A percentile compares a stretch with the other conserved stretches of the same genome.
phyloP scores from a whole-genome alignment of 495 filamentous ascomycete species.

The Aspergillus incahuasiensis region DNA sequence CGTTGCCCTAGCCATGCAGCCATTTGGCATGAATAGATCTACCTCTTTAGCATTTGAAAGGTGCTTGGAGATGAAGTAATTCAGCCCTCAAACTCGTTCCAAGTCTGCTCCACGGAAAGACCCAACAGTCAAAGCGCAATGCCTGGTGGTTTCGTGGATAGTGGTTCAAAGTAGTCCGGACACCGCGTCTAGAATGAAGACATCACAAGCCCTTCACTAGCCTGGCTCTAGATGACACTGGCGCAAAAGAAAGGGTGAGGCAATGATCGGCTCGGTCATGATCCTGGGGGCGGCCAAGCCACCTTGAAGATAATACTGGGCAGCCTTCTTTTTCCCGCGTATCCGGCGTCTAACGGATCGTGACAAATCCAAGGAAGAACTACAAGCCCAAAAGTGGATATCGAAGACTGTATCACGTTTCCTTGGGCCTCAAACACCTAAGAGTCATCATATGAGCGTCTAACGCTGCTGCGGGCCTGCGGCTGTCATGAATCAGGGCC shows the following conservation, averaged over 20 bases:
- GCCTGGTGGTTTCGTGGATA: not conserved
- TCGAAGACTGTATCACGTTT: not conserved
- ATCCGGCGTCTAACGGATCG: not conserved
- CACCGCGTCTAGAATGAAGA: not conserved
- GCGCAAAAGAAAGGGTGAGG: not conserved
- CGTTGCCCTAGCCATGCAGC: not conserved
- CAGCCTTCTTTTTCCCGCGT: not conserved
- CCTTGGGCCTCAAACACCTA: not conserved
- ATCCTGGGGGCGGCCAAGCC: not conserved
- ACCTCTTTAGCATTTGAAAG: not conserved
- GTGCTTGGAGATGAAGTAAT: not conserved
- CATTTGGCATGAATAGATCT: not conserved
- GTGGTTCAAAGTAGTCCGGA: too few species aligned
- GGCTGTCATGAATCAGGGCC: not conserved
- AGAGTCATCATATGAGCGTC: not conserved
- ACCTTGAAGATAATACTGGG: not conserved
- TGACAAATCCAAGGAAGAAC: slow-evolving; percentile 9
- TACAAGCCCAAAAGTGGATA: slow-evolving; percentile 8
- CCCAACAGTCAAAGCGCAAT: not conserved
- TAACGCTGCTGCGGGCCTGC: not conserved
- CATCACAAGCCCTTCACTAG: not conserved
- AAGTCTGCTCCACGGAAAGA: not conserved
- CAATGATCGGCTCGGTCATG: slow-evolving; percentile 3
- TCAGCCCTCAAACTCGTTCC: not conserved
- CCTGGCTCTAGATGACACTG: not conserved